Percentiles rank a stretch among this genome's conserved stretches.
Evolutionary conservation across 2,329 filamentous ascomycete genomes (phyloP).

Genomic region (Chaetothyriales sp.): DNA sequence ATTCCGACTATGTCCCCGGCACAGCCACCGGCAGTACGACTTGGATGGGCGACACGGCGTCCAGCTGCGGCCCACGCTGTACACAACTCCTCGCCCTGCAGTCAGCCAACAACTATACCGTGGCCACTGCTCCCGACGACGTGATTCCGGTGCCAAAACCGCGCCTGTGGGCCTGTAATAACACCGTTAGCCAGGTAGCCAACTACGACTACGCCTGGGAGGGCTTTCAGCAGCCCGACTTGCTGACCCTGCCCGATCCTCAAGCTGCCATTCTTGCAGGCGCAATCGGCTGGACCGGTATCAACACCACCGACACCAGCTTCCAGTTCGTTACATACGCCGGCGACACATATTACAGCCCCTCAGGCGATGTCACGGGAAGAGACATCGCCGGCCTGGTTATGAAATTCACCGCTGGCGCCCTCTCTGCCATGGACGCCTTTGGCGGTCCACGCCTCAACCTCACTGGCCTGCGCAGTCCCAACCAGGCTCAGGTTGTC

Average conservation of each 20-base stretch:
- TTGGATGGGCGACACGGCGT: conserved; percentile 9
- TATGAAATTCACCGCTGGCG: conserved; percentile 9
- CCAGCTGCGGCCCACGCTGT: conserved; percentile 9
- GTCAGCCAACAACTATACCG: conserved; percentile 9
- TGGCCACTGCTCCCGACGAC: background rate
- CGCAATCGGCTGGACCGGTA: conserved; percentile 12
- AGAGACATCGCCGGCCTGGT: conserved; percentile 6
- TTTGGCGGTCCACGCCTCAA: conserved; percentile 25
- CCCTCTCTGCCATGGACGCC: conserved; percentile 8
- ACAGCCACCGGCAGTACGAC: conserved; percentile 9
- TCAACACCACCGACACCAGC: background rate
- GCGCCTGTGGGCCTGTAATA: conserved; percentile 10
- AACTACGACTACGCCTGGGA: conserved; percentile 1
- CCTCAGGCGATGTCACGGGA: conserved; percentile 3
- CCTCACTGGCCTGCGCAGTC: conserved; percentile 64
- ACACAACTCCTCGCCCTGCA: conserved; percentile 10
- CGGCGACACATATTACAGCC: conserved; percentile 21
- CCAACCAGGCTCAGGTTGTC: conserved; percentile 72
- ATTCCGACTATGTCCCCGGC: conserved; percentile 1
- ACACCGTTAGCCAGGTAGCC: conserved; percentile 7
- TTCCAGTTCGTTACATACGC: conserved; percentile 7
- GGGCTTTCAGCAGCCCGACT: background rate
- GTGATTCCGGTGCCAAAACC: conserved; percentile 17
- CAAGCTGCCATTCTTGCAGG: conserved; percentile 10
- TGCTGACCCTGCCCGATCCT: conserved; percentile 6